Evolutionary conservation across 768 basidiomycete genomes (phyloP).

Genomic region (Mycena belliarum): DNA sequence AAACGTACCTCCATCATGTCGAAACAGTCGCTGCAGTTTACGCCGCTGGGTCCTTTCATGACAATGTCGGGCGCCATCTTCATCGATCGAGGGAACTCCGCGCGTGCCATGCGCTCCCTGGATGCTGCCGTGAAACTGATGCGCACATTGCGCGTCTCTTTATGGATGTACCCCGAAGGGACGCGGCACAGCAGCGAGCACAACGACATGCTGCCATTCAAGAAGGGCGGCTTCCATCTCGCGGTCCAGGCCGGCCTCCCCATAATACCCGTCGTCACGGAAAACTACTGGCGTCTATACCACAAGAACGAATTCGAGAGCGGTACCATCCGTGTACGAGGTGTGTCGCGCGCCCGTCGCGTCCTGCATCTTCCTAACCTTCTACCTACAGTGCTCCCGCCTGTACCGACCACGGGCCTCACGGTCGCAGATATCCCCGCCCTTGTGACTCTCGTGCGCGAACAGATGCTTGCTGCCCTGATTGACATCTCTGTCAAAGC

Average conservation of each 20-base stretch:
- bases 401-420: conserved; percentile 74
- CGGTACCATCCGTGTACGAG: conserved; percentile 80
- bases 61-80: conserved; percentile 87
- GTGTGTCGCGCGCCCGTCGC: conserved; percentile 30
- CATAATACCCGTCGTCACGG: conserved; percentile 86
- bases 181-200: conserved; percentile 74
- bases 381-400: conserved; percentile 75
- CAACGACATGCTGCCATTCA: conserved; percentile 80
- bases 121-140: conserved; percentile 77
- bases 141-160: conserved; percentile 65
- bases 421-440: conserved; percentile 68
- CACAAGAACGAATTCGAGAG: conserved; percentile 72
- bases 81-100: conserved; percentile 81
- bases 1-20: conserved; percentile 85
- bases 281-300: conserved; percentile 93
- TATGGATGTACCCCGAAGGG: conserved; percentile 98
- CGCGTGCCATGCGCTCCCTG: conserved; percentile 73
- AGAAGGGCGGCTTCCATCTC: conserved; percentile 98
- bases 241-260: conserved; percentile 90
- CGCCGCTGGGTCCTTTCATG: conserved; percentile 93
- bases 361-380: background rate
- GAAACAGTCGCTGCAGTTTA: conserved; percentile 85
- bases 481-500: conserved; percentile 71
- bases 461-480: conserved; percentile 78
- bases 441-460: conserved; percentile 67